Conservation (phyloP, 768 basidiomycete species). For the Rhodotorula toruloides region DNA sequence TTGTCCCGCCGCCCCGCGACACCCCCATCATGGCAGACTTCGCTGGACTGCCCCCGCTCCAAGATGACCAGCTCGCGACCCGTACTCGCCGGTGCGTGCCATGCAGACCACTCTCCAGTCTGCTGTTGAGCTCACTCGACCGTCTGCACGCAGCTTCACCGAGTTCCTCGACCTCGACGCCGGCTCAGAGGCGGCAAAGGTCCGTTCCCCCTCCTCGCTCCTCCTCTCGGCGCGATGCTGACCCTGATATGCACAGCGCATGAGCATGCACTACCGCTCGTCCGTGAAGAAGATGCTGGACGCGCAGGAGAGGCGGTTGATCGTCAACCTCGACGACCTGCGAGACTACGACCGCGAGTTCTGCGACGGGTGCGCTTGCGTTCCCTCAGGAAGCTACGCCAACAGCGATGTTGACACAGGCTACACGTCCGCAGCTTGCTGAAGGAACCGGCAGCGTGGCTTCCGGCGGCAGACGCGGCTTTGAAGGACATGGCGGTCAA, state of each 20-base stretch:
- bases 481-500: constrained; percentile 66
- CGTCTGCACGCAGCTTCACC: constrained; percentile 12
- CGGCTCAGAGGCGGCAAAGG: constrained; percentile 11
- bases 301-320: constrained; percentile 74
- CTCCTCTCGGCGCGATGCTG: too few species aligned
- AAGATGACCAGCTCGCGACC: constrained; percentile 13
- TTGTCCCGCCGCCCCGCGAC: too few species aligned
- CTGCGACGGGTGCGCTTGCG: constrained; percentile 56
- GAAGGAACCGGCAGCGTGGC: constrained; percentile 76
- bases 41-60: constrained; percentile 6
- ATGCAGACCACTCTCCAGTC: background rate
- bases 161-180: constrained; percentile 38
- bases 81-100: constrained; percentile 25
- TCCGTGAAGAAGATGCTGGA: constrained; percentile 77
- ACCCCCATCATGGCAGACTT: constrained; percentile 18
- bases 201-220: background rate
- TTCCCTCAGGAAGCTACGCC: background rate
- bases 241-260: background rate
- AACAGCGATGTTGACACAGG: background rate
- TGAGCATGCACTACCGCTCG: constrained; percentile 59
- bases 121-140: background rate
- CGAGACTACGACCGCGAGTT: constrained; percentile 85
- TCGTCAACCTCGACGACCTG: constrained; percentile 92
- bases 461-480: constrained; percentile 85
- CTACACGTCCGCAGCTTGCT: constrained; percentile 57